A percentile compares a stretch with the other conserved stretches of the same genome.
phyloP scores from a whole-genome alignment of 2,329 filamentous ascomycete genomes.

The Colletotrichum sp. region DNA sequence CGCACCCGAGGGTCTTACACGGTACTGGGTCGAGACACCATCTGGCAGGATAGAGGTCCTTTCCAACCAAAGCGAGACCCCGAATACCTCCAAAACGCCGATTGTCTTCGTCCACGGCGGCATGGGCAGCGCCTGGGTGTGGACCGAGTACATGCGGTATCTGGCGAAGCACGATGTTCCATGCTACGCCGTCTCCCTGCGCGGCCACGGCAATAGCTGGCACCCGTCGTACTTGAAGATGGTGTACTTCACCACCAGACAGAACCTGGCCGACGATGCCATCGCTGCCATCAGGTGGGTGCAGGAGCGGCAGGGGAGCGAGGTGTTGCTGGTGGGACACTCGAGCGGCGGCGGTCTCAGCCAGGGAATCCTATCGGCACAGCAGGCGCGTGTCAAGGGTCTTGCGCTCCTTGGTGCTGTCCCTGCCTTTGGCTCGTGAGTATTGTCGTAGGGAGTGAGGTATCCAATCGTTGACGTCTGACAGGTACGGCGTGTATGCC shows the following conservation, averaged over 20 bases:
- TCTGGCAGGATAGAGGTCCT: constrained; percentile 55
- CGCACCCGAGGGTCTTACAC: constrained; percentile 45
- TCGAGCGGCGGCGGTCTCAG: constrained; percentile 55
- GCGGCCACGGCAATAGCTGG: constrained; percentile 59
- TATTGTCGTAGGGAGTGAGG: constrained; percentile 4
- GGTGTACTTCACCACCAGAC: constrained; percentile 48
- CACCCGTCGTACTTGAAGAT: constrained; percentile 52
- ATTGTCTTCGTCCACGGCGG: constrained; percentile 60
- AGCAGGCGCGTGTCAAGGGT: constrained; percentile 43
- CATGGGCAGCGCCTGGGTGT: constrained; percentile 58
- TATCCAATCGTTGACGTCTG: neutral
- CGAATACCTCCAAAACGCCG: constrained; percentile 29
- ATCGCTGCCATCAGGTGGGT: constrained; percentile 46
- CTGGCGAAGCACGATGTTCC: constrained; percentile 48
- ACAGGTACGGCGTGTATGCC: constrained; percentile 41
- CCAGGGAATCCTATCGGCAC: constrained; percentile 52
- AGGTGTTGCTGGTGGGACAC: constrained; percentile 53
- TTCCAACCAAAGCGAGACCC: constrained; percentile 36
- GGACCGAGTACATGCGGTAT: constrained; percentile 56
- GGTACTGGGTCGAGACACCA: constrained; percentile 47
- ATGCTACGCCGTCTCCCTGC: constrained; percentile 57
- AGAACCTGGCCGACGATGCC: constrained; percentile 48
- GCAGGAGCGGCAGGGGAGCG: constrained; percentile 29
- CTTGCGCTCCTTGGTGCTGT: constrained; percentile 52
- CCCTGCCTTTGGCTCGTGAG: constrained; percentile 53